Evolutionary conservation across 2,329 filamentous ascomycete species (phyloP).

Genomic region (Colletotrichum viniferum): DNA sequence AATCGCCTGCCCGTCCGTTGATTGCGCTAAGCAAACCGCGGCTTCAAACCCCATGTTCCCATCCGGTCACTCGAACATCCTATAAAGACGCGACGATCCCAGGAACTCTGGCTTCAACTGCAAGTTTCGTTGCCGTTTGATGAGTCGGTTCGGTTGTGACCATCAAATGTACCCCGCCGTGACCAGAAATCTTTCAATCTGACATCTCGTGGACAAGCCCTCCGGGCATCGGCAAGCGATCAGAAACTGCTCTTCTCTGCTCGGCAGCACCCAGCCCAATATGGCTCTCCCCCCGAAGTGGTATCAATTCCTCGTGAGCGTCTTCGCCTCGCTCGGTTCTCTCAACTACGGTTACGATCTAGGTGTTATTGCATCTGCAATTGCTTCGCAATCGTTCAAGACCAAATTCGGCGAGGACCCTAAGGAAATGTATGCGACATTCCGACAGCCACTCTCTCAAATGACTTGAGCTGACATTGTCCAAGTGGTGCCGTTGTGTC

Average conservation of each 20-base stretch:
- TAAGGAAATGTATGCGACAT: slow-evolving; percentile 38
- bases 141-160: slow-evolving; percentile 3
- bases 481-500: slow-evolving; percentile 72
- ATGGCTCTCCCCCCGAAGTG: slow-evolving; percentile 50
- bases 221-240: not conserved
- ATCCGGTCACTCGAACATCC: not conserved
- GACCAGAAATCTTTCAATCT: not conserved
- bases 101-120: not conserved
- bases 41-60: not conserved
- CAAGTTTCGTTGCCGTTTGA: slow-evolving; percentile 3
- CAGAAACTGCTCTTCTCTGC: not conserved
- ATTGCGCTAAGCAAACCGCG: not conserved
- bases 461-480: not conserved
- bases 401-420: slow-evolving; percentile 40
- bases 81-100: slow-evolving; percentile 21
- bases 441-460: not conserved
- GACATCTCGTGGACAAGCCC: not conserved
- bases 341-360: slow-evolving; percentile 61
- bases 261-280: slow-evolving; percentile 4
- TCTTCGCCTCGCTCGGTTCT: slow-evolving; percentile 61
- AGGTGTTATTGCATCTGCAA: slow-evolving; percentile 56
- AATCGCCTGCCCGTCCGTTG: not conserved
- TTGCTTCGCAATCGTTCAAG: slow-evolving; percentile 51
- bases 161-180: not conserved
- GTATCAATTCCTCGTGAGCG: slow-evolving; percentile 56